A percentile compares a stretch with the other conserved stretches of the same genome.
These are phyloP conservation scores for Phaeosphaeria sp. DNA, from an alignment of 2,329 filamentous ascomycete species.

Conservation along the genomic window DNA sequence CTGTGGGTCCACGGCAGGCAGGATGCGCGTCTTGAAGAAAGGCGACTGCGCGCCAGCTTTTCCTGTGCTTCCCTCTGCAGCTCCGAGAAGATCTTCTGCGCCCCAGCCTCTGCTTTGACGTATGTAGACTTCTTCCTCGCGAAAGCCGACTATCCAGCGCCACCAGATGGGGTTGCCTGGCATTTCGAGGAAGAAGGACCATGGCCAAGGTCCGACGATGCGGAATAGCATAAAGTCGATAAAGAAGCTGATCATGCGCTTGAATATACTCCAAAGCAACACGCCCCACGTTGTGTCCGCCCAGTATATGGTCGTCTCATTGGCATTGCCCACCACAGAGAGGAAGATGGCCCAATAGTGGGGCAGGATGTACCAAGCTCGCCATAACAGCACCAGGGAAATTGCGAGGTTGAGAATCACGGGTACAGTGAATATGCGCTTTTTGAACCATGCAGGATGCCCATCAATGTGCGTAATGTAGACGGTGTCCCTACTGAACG, in stretches of 20 bases:
- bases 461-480: slow-evolving; percentile 87
- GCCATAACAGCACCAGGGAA: slow-evolving; percentile 67
- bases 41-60: slow-evolving; percentile 61
- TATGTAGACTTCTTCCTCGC: slow-evolving; percentile 80
- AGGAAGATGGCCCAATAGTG: slow-evolving; percentile 74
- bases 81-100: slow-evolving; percentile 60
- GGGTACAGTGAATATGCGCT: slow-evolving; percentile 81
- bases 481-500: slow-evolving; percentile 71
- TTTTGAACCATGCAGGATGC: slow-evolving; percentile 73
- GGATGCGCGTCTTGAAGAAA: slow-evolving; percentile 67
- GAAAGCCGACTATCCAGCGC: slow-evolving; percentile 78
- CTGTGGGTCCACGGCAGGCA: slow-evolving; percentile 71
- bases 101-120: slow-evolving; percentile 79
- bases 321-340: slow-evolving; percentile 69
- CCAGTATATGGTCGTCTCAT: slow-evolving; percentile 70
- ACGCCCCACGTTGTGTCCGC: slow-evolving; percentile 60
- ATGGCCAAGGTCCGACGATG: slow-evolving; percentile 55
- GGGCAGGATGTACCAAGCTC: slow-evolving; percentile 71
- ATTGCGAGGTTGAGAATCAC: slow-evolving; percentile 77
- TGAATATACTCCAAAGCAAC: slow-evolving; percentile 63
- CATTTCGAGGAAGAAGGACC: slow-evolving; percentile 64
- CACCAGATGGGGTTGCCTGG: slow-evolving; percentile 71
- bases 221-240: slow-evolving; percentile 70
- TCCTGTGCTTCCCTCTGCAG: slow-evolving; percentile 49
- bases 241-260: slow-evolving; percentile 70